phyloP scores from a whole-genome alignment of 768 basidiomycete species.

The Serendipita indica region DNA sequence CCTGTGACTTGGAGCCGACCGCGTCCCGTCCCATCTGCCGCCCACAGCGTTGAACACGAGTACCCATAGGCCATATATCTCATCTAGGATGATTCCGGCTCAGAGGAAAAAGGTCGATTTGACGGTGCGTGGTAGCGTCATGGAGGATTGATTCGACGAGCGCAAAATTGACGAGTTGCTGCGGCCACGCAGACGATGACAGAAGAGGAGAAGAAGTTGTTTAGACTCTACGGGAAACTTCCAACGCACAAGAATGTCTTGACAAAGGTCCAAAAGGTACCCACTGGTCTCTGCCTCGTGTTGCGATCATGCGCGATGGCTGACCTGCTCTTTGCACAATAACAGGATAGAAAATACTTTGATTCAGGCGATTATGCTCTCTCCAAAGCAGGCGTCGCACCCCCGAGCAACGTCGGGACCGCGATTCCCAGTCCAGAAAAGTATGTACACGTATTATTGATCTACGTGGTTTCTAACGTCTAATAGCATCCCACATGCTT shows the following conservation, averaged over 20 bases:
- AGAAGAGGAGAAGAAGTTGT: constrained; percentile 86
- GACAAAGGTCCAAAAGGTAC: constrained; percentile 88
- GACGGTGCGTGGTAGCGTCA: constrained; percentile 41
- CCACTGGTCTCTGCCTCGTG: constrained; percentile 10
- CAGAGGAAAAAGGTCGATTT: constrained; percentile 89
- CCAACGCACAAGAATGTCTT: constrained; percentile 88
- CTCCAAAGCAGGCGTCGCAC: constrained; percentile 82
- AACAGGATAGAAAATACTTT: constrained; percentile 95
- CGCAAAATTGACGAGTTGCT: not conserved
- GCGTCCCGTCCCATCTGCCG: not conserved
- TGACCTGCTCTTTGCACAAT: not conserved
- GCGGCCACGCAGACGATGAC: constrained; percentile 45
- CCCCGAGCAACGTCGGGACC: constrained; percentile 80
- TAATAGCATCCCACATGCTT: constrained; percentile 79
- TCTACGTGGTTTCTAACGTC: constrained; percentile 12
- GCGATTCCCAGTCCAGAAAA: constrained; percentile 97
- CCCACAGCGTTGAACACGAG: no score
- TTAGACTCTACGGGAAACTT: constrained; percentile 86
- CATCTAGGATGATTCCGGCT: constrained; percentile 47
- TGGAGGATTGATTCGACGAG: not conserved
- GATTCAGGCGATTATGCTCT: constrained; percentile 98
- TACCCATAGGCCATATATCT: no score
- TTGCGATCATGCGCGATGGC: constrained; percentile 9
- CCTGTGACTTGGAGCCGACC: constrained; percentile 10
- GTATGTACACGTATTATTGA: constrained; percentile 32